phyloP scores from a whole-genome alignment of 1,284 basidiomycete species.

The Chalciporus sp. region DNA sequence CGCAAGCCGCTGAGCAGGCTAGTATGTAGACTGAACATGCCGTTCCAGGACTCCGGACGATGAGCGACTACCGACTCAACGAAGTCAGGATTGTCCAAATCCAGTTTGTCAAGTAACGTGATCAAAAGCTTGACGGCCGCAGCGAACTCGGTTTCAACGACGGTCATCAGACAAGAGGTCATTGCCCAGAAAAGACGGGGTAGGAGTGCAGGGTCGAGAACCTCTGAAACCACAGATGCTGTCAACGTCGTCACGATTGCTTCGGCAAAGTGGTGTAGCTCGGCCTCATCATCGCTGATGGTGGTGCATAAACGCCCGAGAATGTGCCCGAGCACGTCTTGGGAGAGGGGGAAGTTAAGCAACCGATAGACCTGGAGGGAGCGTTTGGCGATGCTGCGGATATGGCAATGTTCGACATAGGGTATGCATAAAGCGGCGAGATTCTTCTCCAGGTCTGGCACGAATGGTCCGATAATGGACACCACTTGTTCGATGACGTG shows the following conservation, averaged over 20 bases:
- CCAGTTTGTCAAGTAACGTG: conserved; percentile 69
- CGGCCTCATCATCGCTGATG: conserved; percentile 70
- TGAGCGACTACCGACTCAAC: conserved; percentile 67
- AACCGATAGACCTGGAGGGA: conserved; percentile 91
- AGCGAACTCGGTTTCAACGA: conserved; percentile 81
- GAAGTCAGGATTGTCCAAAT: conserved; percentile 69
- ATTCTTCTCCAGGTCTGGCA: conserved; percentile 66
- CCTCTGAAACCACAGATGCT: conserved; percentile 61
- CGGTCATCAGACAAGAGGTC: conserved; percentile 81
- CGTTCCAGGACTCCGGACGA: conserved; percentile 77
- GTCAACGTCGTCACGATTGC: conserved; percentile 84
- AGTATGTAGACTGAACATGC: conserved; percentile 68
- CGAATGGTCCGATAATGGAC: conserved; percentile 69
- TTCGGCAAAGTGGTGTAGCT: conserved; percentile 80
- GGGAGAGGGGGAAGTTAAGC: conserved; percentile 73
- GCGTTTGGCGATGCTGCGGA: conserved; percentile 84
- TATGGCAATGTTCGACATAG: conserved; percentile 89
- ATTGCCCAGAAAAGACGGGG: conserved; percentile 91
- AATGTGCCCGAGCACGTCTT: conserved; percentile 77
- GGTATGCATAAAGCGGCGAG: conserved; percentile 83
- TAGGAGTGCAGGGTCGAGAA: conserved; percentile 62
- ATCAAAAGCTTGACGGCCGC: conserved; percentile 73
- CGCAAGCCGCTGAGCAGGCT: conserved; percentile 82
- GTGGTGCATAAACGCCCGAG: conserved; percentile 87
- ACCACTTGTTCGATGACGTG: conserved; percentile 69